Base-by-base conservation (phyloP, 208 protist genomes). In the Leishmania arabica region DNA sequence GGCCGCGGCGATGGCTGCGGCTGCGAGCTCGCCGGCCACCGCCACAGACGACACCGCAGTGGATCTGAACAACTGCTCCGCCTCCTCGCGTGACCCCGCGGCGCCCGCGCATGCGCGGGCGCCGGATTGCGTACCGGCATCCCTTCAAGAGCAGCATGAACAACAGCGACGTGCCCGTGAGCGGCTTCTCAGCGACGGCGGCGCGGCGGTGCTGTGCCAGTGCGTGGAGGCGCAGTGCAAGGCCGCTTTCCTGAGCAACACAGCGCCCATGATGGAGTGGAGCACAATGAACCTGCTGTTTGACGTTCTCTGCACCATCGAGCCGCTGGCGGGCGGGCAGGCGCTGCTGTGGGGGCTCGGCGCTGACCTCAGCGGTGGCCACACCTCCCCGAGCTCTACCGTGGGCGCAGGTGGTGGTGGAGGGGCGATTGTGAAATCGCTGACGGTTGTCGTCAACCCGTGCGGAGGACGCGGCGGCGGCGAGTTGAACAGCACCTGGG, bases 151-250 rank as follows among this genome's bases (percentile, higher is more conserved):
- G 54, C 54, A 79, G 37, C 75, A 37, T 3, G 49, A 81, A 68
- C 65, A 84, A 42, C 87, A 88, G 54, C 84, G 78, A 40, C 42
- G 78, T 37, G 89, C 89, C 9, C 86, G 87, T 40, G 84, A 89
- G 27, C 85, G 88, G 2, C 88, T 94, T n/a, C 77, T 95, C 65
- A n/a, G 60, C 58, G 90, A 92, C 77, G 83, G 87, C 54, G 89
- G 88, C 27, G 84, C 91, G 4, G 78, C 78, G 34, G 77, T 82
- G 70, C 73, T 85, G 34, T 85, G 82, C 76, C 77, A 81, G 1
- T 66, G 53, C 42, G 77, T 85, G 24, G 82, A 85, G 45, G 37
- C 51, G 31, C 77, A 90, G 75, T 95, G 93, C 80, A 83, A 88
- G 54, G 66, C 62, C 40, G 85, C 87, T 51, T 91, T 96, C 60